Conservation (phyloP, 2,329 filamentous ascomycete species). For the Botryosphaeria dothidea region DNA sequence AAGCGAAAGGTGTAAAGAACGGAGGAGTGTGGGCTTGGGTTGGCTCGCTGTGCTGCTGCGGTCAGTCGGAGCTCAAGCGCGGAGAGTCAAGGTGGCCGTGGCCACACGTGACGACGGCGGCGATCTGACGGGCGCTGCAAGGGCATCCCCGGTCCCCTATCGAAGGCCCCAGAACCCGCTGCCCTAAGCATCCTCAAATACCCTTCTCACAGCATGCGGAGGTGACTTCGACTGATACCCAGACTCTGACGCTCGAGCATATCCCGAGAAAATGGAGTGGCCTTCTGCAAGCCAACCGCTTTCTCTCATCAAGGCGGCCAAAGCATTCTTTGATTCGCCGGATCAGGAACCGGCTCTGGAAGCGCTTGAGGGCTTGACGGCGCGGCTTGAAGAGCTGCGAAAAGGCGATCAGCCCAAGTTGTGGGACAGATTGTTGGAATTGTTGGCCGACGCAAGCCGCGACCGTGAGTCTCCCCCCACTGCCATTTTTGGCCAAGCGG, state of each 20-base stretch:
- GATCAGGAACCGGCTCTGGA: not conserved
- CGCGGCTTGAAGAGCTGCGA: conserved; percentile 8
- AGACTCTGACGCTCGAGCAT: not conserved
- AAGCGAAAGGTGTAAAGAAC: conserved; percentile 9
- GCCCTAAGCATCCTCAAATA: not conserved
- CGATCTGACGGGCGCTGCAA: not conserved
- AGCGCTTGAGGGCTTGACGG: not conserved
- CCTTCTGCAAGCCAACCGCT: not conserved
- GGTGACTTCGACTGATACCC: not conserved
- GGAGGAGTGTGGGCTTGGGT: not conserved
- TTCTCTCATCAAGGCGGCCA: not conserved
- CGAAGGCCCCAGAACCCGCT: conserved; percentile 12
- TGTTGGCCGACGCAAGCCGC: conserved; percentile 15
- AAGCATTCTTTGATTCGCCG: conserved; percentile 12
- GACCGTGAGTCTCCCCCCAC: not conserved
- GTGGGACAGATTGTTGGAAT: conserved; percentile 14
- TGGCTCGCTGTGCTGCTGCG: not conserved
- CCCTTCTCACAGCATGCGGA: not conserved
- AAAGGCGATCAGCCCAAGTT: conserved; percentile 3
- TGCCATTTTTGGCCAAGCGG: not conserved
- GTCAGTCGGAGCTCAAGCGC: not conserved
- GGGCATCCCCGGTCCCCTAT: conserved; percentile 9
- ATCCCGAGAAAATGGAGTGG: conserved; percentile 4
- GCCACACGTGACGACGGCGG: not conserved
- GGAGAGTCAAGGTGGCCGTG: conserved; percentile 10